Percentiles rank a stretch among this genome's conserved stretches.
Evolutionary conservation across 2,329 filamentous ascomycete genomes (phyloP).

Genomic region (Epichloe glyceriae): DNA sequence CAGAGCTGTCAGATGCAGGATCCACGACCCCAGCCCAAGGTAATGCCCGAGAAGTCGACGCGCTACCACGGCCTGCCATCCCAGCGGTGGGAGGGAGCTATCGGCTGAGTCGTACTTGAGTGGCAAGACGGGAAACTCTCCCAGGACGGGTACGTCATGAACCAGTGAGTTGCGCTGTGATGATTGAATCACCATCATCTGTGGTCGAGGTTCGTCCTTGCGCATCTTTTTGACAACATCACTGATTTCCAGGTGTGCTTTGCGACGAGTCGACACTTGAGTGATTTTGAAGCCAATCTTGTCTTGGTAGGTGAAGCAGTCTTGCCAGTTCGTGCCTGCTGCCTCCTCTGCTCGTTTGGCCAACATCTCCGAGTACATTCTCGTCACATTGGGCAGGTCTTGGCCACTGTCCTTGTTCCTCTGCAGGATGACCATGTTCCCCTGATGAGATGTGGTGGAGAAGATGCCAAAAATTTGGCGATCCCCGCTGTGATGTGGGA

Average conservation of each 20-base stretch:
- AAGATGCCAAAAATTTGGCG: conserved; percentile 89
- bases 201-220: conserved; percentile 67
- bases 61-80: conserved; percentile 84
- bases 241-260: conserved; percentile 75
- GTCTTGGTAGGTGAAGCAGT: conserved; percentile 77
- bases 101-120: conserved; percentile 75
- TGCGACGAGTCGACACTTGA: conserved; percentile 79
- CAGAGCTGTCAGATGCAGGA: conserved; percentile 74
- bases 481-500: conserved; percentile 89
- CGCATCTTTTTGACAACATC: conserved; percentile 84
- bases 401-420: conserved; percentile 63
- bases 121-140: conserved; percentile 71
- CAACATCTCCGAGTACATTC: conserved; percentile 71
- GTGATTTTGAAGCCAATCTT: conserved; percentile 73
- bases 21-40: conserved; percentile 83
- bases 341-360: conserved; percentile 51
- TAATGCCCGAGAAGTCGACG: conserved; percentile 81
- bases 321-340: conserved; percentile 60
- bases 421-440: conserved; percentile 80
- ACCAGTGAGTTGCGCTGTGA: conserved; percentile 68
- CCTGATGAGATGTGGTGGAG: conserved; percentile 67
- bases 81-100: conserved; percentile 76
- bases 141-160: conserved; percentile 73
- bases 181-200: conserved; percentile 82
- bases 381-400: conserved; percentile 80